phyloP scores from a whole-genome alignment of 805 yeast genomes.

The Candida bentonensis region DNA sequence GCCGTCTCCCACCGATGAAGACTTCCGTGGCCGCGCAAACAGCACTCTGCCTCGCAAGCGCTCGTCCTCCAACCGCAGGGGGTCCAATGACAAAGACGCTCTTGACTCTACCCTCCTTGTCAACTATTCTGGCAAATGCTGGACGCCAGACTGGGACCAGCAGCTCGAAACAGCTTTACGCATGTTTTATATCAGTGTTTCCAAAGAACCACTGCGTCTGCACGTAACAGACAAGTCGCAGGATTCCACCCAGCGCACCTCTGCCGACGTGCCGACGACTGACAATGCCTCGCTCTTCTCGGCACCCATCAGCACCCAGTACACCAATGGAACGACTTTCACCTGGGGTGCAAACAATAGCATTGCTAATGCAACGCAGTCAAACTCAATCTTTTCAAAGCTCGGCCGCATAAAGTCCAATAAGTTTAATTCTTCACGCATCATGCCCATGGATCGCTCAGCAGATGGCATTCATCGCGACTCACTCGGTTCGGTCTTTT shows the following conservation, averaged over 20 bases:
- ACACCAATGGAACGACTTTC: not conserved
- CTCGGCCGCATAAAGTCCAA: not conserved
- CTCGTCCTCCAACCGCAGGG: conserved; percentile 2
- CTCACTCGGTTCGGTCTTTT: conserved; percentile 20
- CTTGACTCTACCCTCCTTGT: conserved; percentile 7
- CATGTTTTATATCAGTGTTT: conserved; percentile 13
- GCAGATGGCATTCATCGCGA: conserved; percentile 5
- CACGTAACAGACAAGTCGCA: conserved; percentile 1
- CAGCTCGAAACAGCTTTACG: conserved; percentile 13
- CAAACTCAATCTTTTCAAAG: not conserved
- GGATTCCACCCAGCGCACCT: not conserved
- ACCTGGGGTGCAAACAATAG: not conserved
- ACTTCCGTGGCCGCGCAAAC: not conserved
- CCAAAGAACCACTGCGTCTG: conserved; percentile 11
- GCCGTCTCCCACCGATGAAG: not conserved
- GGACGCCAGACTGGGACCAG: conserved; percentile 13
- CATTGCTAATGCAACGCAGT: not conserved
- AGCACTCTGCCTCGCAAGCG: not conserved
- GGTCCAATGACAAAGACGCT: conserved; percentile 5
- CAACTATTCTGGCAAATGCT: conserved; percentile 6
- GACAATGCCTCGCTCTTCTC: conserved; percentile 1
- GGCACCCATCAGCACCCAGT: not conserved
- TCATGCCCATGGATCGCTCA: not conserved
- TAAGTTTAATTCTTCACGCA: not conserved
- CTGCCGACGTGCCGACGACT: not conserved